Evolutionary conservation across 2,329 filamentous ascomycete species (phyloP).

Genomic region (Calonectria pseudoreteaudii): DNA sequence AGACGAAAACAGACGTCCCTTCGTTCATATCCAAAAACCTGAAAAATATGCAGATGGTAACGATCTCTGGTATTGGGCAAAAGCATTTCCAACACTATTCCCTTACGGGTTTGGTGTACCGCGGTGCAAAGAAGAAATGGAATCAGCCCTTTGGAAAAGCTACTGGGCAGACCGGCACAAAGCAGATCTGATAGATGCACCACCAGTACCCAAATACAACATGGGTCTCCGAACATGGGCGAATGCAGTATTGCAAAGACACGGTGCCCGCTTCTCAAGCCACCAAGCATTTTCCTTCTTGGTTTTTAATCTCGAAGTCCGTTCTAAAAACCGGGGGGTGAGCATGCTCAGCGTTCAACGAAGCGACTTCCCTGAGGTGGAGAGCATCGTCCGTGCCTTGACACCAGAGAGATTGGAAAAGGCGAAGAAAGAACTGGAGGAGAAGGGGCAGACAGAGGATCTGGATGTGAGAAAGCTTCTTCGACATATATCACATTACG

Average conservation of each 20-base stretch:
- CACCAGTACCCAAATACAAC: not conserved
- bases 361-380: not conserved
- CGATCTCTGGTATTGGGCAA: not conserved
- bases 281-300: slow-evolving; percentile 14
- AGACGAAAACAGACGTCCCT: not conserved
- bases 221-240: slow-evolving; percentile 1
- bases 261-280: not conserved
- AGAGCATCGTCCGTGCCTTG: not conserved
- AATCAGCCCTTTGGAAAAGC: not conserved
- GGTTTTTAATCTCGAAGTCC: slow-evolving; percentile 9
- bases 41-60: not conserved
- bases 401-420: not conserved
- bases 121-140: not conserved
- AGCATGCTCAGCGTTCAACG: slow-evolving; percentile 1
- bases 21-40: not conserved
- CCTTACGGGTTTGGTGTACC: not conserved
- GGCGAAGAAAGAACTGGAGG: not conserved
- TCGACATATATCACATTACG: not conserved
- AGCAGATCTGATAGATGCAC: not conserved
- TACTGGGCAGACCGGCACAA: not conserved
- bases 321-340: slow-evolving; percentile 3
- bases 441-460: not conserved
- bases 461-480: not conserved
- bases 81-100: not conserved
- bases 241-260: not conserved